Conservation (phyloP, 1,284 basidiomycete species). For the Phellopilus nigrolimitatus region DNA sequence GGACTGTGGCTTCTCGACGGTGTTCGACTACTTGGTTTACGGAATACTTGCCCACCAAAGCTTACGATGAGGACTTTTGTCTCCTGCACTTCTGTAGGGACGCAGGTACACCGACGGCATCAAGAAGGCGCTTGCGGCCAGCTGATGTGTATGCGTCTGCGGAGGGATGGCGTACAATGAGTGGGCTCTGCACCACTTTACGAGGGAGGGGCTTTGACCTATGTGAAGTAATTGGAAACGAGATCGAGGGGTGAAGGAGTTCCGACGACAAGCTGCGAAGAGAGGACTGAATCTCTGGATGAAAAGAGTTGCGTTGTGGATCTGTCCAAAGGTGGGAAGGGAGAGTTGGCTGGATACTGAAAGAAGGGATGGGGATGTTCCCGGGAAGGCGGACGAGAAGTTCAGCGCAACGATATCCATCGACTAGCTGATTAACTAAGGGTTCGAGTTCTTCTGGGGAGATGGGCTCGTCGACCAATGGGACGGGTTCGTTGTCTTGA, state of each 20-base stretch:
- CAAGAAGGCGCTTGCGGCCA: conserved; percentile 50
- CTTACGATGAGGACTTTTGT: conserved; percentile 70
- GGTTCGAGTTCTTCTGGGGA: conserved; percentile 45
- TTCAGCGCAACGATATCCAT: conserved; percentile 69
- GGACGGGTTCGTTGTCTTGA: neutral
- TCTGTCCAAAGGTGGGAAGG: conserved; percentile 66
- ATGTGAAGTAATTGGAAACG: conserved; percentile 29
- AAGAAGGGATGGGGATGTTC: conserved; percentile 70
- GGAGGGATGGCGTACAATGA: conserved; percentile 56
- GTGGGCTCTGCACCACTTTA: conserved; percentile 48
- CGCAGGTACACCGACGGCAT: conserved; percentile 53
- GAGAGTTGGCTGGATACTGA: conserved; percentile 44
- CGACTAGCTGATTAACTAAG: conserved; percentile 55
- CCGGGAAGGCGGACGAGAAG: conserved; percentile 67
- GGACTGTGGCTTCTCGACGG: conserved; percentile 33
- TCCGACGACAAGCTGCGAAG: conserved; percentile 31
- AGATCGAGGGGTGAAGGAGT: conserved; percentile 35
- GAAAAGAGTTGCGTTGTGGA: conserved; percentile 39
- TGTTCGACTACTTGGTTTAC: conserved; percentile 44
- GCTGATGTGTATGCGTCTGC: conserved; percentile 43
- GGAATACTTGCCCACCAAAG: conserved; percentile 73
- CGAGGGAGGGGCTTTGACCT: conserved; percentile 30
- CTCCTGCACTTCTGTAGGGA: conserved; percentile 41
- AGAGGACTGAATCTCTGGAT: conserved; percentile 38
- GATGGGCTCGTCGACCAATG: conserved; percentile 40